phyloP scores from a whole-genome alignment of 78 protist genomes.

The Reticulomyxa filosa region DNA sequence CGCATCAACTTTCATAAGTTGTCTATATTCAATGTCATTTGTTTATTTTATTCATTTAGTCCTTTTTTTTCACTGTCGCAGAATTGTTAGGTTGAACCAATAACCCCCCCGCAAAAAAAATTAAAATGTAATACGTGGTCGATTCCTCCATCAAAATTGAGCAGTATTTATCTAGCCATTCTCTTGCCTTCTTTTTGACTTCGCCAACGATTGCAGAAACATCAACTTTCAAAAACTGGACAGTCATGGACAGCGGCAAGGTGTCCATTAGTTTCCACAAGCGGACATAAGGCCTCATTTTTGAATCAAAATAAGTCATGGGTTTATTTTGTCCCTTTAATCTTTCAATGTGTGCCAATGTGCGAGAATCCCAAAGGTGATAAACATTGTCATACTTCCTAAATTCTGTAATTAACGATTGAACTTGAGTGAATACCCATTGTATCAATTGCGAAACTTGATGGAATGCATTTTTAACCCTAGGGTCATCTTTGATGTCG shows the following conservation, averaged over 20 bases:
- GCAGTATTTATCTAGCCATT: not conserved
- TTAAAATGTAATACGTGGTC: too few species aligned
- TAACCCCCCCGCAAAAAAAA: too few species aligned
- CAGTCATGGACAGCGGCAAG: not conserved
- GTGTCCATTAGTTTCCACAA: not conserved
- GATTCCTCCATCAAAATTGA: not conserved
- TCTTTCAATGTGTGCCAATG: not conserved
- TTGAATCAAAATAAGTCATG: not conserved
- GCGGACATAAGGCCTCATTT: not conserved
- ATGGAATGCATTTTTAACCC: too few species aligned
- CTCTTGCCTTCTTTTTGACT: not conserved
- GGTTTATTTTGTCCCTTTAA: not conserved
- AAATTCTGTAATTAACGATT: too few species aligned
- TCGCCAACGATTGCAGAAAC: not conserved
- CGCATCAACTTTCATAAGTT: not conserved
- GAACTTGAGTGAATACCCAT: too few species aligned
- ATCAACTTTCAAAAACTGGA: not conserved
- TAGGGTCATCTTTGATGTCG: not conserved
- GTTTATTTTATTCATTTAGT: not conserved
- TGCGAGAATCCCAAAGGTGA: not conserved
- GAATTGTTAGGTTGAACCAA: too few species aligned
- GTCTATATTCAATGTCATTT: not conserved
- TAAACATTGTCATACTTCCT: too few species aligned
- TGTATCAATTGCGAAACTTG: too few species aligned
- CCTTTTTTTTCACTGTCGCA: not conserved